These are phyloP conservation scores for Vitis hybrid DNA, from an alignment of 177 flowering plant genomes.

Conservation along the genomic window DNA sequence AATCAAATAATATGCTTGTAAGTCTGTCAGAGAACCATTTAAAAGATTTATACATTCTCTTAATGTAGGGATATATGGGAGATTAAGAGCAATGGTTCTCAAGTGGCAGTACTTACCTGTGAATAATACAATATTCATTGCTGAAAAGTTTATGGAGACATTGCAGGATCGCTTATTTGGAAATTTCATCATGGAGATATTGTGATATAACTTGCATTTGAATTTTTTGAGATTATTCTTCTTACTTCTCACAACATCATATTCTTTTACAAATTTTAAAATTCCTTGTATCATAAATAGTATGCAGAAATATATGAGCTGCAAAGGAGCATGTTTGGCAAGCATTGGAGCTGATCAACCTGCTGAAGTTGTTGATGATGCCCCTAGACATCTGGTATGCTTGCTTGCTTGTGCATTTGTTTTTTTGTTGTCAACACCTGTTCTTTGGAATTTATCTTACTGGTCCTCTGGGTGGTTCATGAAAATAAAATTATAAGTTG, in stretches of 20 bases:
- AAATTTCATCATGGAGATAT: too few relatives aligned
- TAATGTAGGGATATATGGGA: too few relatives aligned
- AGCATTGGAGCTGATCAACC: conserved; percentile 96
- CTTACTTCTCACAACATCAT: background rate
- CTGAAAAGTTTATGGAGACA: too few relatives aligned
- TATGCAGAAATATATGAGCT: conserved; percentile 80
- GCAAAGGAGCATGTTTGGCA: conserved; percentile 83
- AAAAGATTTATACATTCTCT: too few relatives aligned
- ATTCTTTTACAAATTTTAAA: background rate
- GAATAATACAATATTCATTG: too few relatives aligned
- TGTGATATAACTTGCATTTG: too few relatives aligned
- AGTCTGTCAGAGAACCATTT: too few relatives aligned
- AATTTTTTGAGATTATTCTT: background rate
- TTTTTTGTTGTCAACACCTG: background rate
- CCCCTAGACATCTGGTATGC: conserved; percentile 82
- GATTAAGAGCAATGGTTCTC: too few relatives aligned
- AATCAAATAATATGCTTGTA: too few relatives aligned
- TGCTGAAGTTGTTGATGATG: conserved; percentile 95
- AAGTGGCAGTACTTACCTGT: too few relatives aligned
- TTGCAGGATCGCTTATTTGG: too few relatives aligned
- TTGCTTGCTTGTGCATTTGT: conserved; percentile 3
- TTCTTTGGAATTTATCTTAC: background rate
- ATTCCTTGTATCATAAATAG: conserved; percentile 30
- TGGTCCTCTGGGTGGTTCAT: too few relatives aligned
- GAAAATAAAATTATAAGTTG: background rate